Conservation (phyloP, 176 grass and related monocot genomes). For the Aegilops sharonensis region DNA sequence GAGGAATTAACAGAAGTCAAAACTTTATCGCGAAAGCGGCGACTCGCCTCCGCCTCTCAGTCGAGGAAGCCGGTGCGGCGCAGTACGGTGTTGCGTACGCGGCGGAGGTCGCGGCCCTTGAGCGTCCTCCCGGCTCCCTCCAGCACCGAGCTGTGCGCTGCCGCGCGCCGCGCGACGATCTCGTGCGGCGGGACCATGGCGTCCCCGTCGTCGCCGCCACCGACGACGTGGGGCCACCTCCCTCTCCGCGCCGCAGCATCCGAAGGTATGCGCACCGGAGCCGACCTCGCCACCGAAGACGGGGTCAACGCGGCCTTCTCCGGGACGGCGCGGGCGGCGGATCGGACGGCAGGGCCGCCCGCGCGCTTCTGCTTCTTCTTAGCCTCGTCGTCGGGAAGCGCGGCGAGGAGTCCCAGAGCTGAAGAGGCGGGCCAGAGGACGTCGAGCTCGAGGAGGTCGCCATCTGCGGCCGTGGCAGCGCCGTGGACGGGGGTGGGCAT, state of each 20-base stretch:
- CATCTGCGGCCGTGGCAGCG: conserved; percentile 10
- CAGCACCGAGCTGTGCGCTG: conserved; percentile 43
- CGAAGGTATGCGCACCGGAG: conserved; percentile 42
- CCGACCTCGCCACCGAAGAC: conserved; percentile 33
- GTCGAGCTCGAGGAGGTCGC: conserved; percentile 49
- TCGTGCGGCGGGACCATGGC: conserved; percentile 48
- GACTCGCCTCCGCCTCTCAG: conserved; percentile 52
- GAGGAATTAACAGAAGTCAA: background rate
- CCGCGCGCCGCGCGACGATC: conserved; percentile 49
- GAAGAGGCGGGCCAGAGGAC: conserved; percentile 35
- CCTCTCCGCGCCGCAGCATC: conserved; percentile 25
- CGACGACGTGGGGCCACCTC: conserved; percentile 1
- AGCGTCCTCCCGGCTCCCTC: conserved; percentile 66
- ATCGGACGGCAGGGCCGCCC: conserved; percentile 19
- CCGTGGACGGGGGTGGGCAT: conserved; percentile 17
- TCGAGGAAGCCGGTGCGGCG: conserved; percentile 69
- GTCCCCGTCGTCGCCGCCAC: conserved; percentile 21
- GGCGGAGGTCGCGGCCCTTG: conserved; percentile 65
- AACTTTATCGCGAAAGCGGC: conserved; percentile 48
- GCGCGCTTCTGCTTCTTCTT: conserved; percentile 49
- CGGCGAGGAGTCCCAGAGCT: conserved; percentile 9
- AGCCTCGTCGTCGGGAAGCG: conserved; percentile 37
- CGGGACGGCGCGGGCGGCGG: conserved; percentile 34
- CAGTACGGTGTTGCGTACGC: conserved; percentile 61
- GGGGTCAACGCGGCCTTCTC: conserved; percentile 29